Base-by-base conservation (phyloP, 352 stramenopile species). In the Phytopythium oedochilum region DNA sequence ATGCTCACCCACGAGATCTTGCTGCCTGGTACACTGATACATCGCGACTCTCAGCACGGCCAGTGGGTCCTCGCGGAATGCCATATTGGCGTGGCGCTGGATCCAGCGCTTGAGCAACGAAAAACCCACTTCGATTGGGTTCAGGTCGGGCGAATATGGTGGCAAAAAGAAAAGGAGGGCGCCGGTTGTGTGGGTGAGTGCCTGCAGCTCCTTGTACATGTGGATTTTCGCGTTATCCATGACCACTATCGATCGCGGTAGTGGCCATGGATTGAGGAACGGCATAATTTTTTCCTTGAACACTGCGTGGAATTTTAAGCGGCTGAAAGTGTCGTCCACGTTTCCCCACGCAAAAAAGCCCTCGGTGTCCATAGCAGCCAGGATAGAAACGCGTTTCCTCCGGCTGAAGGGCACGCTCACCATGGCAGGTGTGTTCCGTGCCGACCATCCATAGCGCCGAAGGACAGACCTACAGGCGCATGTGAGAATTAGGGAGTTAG, bases 161-260 rank as follows among this genome's bases (percentile, higher is more conserved):
- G 53, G 62, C 15, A 65, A 31, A 32, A 61, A 61, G 20, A 66
- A 61, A 0, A 66, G 55, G 49, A 97, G 96, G 14, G 90, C 92
- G 22, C 97, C 61, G 55, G 90, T 97, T 42, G 97, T 96, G 68
- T 88, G 96, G 42, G 97, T 92, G 53, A 97, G 94, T 52, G 97
- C 89, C 22, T 88, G 64, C 59, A 98, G 84, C 52, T 93, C 91
- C 22, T 87, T 76, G 68, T 98, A 98, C 55, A 98, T 94, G 22
- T 98, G 73, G 5, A 95, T 88, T 18, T 71, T 72, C 0, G 74
- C 57, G 32, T 69, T 68, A 22, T 70, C 59, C 26, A 74, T 52
- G 18, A 98, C 64, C 38, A 98, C 62, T 44, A 92, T 83, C 2
- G 74, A 76, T 18, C 96, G 53, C 11, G 84, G 78, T 18, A 75